Percentiles rank a stretch among this genome's conserved stretches.
Conservation (phyloP, 192 early-diverging fungal species). For the Backusella morwellensis region DNA sequence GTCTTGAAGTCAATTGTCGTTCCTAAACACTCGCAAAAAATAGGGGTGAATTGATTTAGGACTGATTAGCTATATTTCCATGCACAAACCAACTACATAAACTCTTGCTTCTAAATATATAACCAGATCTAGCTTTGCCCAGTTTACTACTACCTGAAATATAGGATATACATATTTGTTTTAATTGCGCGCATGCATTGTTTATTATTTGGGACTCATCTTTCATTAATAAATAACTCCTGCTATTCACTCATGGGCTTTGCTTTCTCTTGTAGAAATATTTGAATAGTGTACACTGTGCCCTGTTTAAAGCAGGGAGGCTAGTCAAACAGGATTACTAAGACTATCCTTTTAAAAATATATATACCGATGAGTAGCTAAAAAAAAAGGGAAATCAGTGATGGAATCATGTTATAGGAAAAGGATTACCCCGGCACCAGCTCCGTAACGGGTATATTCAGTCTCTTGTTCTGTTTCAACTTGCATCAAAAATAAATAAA, state of each 20-base stretch:
- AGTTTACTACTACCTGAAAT: no score
- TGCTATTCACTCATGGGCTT: no score
- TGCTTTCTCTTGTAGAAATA: no score
- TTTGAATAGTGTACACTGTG: background rate
- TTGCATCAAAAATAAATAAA: background rate
- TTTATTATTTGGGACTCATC: background rate
- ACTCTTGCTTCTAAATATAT: no score
- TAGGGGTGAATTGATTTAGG: background rate
- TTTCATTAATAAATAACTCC: background rate
- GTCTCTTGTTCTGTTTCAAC: background rate
- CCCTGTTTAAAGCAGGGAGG: background rate
- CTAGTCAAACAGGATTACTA: background rate
- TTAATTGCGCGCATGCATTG: background rate
- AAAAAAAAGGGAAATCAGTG: background rate
- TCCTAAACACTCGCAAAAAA: background rate
- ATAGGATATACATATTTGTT: background rate
- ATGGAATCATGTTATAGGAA: background rate
- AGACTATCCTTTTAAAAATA: background rate
- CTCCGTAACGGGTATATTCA: background rate
- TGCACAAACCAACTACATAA: no score
- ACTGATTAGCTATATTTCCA: background rate
- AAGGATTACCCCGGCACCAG: background rate
- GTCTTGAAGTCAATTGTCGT: background rate
- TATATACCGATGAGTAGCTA: no score
- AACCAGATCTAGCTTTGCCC: no score